Conservation (phyloP, 2,329 filamentous ascomycete species). For the Zalaria obscura region DNA sequence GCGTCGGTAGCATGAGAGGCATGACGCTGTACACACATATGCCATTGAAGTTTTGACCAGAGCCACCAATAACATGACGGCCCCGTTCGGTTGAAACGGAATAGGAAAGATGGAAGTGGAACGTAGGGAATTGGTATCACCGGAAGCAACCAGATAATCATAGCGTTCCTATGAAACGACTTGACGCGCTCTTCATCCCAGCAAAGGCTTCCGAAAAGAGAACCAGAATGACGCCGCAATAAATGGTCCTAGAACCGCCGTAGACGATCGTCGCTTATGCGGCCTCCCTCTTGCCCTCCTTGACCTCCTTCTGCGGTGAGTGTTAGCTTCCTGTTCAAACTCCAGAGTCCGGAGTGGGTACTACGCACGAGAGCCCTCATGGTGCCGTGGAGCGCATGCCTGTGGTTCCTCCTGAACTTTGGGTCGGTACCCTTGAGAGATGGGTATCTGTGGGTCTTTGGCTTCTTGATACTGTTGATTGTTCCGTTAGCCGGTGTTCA, state of each 20-base stretch:
- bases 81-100: too few relatives aligned
- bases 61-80: too few relatives aligned
- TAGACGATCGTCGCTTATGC: conserved; percentile 42
- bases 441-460: conserved; percentile 96
- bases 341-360: not conserved
- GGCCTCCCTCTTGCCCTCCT: conserved; percentile 85
- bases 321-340: conserved; percentile 12
- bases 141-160: conserved; percentile 4
- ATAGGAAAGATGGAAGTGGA: too few relatives aligned
- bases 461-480: conserved; percentile 88
- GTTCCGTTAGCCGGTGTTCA: too few relatives aligned
- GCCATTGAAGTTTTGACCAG: conserved; percentile 21
- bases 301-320: conserved; percentile 72
- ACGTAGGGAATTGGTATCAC: not conserved
- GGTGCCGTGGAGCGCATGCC: conserved; percentile 98
- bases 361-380: conserved; percentile 85
- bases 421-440: conserved; percentile 97
- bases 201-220: conserved; percentile 3
- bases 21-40: conserved; percentile 61
- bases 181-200: conserved; percentile 3
- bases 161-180: conserved; percentile 5
- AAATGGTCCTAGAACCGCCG: not conserved
- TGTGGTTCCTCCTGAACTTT: conserved; percentile 99
- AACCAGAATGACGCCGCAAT: conserved; percentile 5
- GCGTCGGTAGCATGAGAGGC: conserved; percentile 44